Evolutionary conservation across 495 filamentous ascomycete species (phyloP).

Genomic region (Penicillium verhagenii): DNA sequence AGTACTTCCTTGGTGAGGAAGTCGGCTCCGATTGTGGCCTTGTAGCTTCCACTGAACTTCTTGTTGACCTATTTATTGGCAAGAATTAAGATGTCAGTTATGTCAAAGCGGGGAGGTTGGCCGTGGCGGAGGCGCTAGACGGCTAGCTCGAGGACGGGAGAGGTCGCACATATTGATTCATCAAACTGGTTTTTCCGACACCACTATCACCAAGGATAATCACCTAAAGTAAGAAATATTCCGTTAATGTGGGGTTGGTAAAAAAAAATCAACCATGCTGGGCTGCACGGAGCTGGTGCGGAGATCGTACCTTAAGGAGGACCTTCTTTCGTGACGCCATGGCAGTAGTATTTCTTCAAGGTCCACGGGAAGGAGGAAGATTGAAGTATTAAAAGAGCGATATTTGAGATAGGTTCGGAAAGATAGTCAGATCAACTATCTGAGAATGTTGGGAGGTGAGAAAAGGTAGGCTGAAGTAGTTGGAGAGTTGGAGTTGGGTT

Average conservation of each 20-base stretch:
- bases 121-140: slow-evolving; percentile 1
- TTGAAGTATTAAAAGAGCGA: background rate
- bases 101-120: slow-evolving; percentile 4
- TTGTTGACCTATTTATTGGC: slow-evolving; percentile 81
- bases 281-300: slow-evolving; percentile 25
- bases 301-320: slow-evolving; percentile 76
- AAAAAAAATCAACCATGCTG: background rate
- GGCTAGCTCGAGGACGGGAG: slow-evolving; percentile 4
- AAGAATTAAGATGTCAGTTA: slow-evolving; percentile 21
- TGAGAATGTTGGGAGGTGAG: background rate
- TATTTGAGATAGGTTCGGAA: slow-evolving; percentile 6
- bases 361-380: slow-evolving; percentile 3
- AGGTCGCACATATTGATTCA: slow-evolving; percentile 98
- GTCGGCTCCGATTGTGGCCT: slow-evolving; percentile 97
- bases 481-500: slow-evolving; percentile 31
- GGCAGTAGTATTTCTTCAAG: slow-evolving; percentile 20
- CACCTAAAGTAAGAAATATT: slow-evolving; percentile 54
- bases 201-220: slow-evolving; percentile 98
- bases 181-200: slow-evolving; percentile 98
- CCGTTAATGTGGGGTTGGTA: background rate
- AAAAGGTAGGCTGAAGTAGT: slow-evolving; percentile 7
- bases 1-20: slow-evolving; percentile 98
- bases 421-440: background rate
- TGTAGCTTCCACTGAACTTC: slow-evolving; percentile 99
- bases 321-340: slow-evolving; percentile 98